Evolutionary conservation across 768 basidiomycete species (phyloP).

Genomic region (Mycena epipterygia): DNA sequence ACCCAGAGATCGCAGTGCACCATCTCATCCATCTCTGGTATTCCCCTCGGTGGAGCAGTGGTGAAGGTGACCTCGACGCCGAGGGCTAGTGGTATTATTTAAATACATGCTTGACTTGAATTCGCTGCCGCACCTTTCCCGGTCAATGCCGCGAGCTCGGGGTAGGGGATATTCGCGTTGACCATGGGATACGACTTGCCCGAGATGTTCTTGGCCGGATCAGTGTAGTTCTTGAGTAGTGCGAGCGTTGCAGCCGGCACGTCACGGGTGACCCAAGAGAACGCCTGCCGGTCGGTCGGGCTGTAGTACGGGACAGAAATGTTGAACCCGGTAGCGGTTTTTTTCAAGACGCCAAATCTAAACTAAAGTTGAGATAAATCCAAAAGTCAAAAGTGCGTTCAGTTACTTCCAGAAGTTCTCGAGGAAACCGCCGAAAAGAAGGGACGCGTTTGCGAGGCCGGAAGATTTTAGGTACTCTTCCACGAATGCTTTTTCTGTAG

Average conservation of each 20-base stretch:
- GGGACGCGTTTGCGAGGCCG: conserved; percentile 27
- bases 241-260: background rate
- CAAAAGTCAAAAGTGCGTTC: too few species aligned
- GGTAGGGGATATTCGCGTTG: conserved; percentile 2
- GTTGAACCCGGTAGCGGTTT: conserved; percentile 7
- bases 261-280: conserved; percentile 17
- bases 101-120: background rate
- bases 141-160: conserved; percentile 14
- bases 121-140: conserved; percentile 1
- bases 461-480: conserved; percentile 37
- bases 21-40: conserved; percentile 19
- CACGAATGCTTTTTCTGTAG: conserved; percentile 28
- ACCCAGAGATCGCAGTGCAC: too few species aligned
- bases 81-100: background rate
- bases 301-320: background rate
- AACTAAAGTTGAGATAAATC: too few species aligned
- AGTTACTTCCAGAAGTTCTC: conserved; percentile 24
- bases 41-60: background rate
- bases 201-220: background rate
- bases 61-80: conserved; percentile 20
- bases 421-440: conserved; percentile 17
- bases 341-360: background rate
- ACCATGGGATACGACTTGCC: conserved; percentile 19
- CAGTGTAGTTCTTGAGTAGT: conserved; percentile 1
- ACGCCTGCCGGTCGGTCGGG: background rate